Evolutionary conservation across 805 yeast species (phyloP), one percentile per base, ranked within the genome.

Genomic region (Spencermartinsiella europaea): DNA sequence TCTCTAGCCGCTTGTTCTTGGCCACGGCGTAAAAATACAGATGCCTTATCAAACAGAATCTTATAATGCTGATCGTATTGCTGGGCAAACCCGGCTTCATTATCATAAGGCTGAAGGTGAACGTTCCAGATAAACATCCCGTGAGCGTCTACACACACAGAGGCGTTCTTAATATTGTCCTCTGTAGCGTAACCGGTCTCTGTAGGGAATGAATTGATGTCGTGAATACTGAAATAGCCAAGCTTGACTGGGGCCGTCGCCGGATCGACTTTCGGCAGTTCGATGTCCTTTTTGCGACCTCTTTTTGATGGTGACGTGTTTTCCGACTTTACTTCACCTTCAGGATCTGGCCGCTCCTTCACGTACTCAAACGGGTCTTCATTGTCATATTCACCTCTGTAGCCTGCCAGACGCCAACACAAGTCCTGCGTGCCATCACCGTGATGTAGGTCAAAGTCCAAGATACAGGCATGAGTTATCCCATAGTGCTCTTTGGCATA

Each of bases 351-450:
- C 12, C 21, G 21, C 12, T 54, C 47, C 71, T 74, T 53, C 10
- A 54, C 52, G 21, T 61, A 61, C 20, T 59, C 62, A 27, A 42
- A 42, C n/a, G 46, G 49, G n/a, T 48, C 52, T 2, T 50, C 56
- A 14, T 72, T 76, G 25, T 71, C 76, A 43, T 66, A 69, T 38
- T 74, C 78, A 22, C 72, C 70, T 47, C 73, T 71, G 55, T 78
- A 75, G 0, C 87, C 86, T 0, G 85, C 85, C 52, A 85, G 71
- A 56, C 79, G 81, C 89, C 90, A 86, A 56, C 90, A 80, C 21
- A 86, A 82, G 62, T 86, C 95, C 57, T 87, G 95, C 4, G 86
- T 76, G 12, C 95, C 95, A 64, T 86, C 95, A 15, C 95, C 95
- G 60, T 86, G 95, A 59, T 86, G 95, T 36, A 86, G 70, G 62